Base-by-base conservation (phyloP, 2,329 filamentous ascomycete species). In the Ciborinia camelliae region DNA sequence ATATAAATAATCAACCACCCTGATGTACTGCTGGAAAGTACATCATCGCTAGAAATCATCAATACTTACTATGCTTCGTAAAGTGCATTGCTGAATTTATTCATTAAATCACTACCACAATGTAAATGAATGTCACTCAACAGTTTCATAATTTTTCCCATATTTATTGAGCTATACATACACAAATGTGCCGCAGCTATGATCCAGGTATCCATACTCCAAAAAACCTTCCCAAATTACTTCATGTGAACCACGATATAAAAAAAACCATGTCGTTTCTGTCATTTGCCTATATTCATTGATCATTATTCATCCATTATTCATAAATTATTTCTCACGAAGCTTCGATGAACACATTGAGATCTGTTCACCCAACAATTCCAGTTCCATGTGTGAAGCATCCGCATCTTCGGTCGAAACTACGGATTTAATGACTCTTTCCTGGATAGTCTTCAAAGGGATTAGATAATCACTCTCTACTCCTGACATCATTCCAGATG, bases 381-480 rank as follows among this genome's bases (percentile, higher is more conserved):
- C 66, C 43, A 73, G 58, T 39, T 72, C 70, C 41, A 68, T 48
- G 7, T 63, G 54, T 23, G 66, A 62, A 50, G 45, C 47, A n/a
- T 62, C 62, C 41, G 8, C 20, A 32, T 54, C 30, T 14, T 62
- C 54, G 1, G 48, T 32, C 10, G 52, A 50, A 14, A 64, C 65
- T 10, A 69, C 54, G 14, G 51, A 37, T n/a, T 52, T 62, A 3
- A 72, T 26, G 14, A 65, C 60, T 53, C 68, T 73, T 59, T 75
- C 77, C 12, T 81, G 79, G 0, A 80, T 79, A 35, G 76, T 73
- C 58, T 80, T 68, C 57, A 88, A 71, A 3, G 86, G 86, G 63
- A 81, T 79, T 2, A 84, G 78, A 72, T 86, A 88, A 37, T 86
- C 78, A 70, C 86, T 81, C 72, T 84, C 82, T 28, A 88, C 81